Base-by-base conservation (phyloP, 176 grass and related monocot species). In the Oryza glumipatula region DNA sequence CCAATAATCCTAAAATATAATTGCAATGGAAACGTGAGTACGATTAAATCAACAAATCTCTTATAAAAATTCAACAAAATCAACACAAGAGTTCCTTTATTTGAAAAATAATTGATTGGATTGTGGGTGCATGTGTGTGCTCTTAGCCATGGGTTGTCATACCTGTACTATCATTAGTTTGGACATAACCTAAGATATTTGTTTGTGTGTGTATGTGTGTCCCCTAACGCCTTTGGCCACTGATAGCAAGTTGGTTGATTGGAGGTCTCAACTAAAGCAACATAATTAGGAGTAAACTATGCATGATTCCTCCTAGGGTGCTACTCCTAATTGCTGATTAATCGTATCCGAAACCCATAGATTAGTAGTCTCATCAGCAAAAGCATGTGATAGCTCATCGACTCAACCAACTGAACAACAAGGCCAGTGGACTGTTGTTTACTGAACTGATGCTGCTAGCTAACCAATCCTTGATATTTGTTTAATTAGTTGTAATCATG, bases 251-350 rank as follows among this genome's bases (percentile, higher is more conserved):
- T 69, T 76, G 65, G 71, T 60, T 33, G 85, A 82, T 87, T 74
- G 36, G 80, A 63, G 63, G 78, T 68, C 86, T 70, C 69, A 77
- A 72, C 65, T 30, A 77, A 77, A 82, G 48, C 72, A 77, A 30
- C 21, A 13, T 54, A 19, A 17, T 73, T 36, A 14, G 72, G 21
- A 80, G 41, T 86, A 86, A 66, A 73, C 51, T 73, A 78, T 65
- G 51, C 19, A 12, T 65, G 72, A 49, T 75, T 79, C 73, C 19
- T 51, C 85, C 79, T 82, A 71, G 39, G 48, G 24, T 32, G 43
- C 65, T 58, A 63, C 58, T 63, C 58, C 58, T 63, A 23, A 23
- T 23, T 63, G 58, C 58, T 10, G 12, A 76, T 61, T 68, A 35
- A 68, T 19, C 54, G n/a, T 58, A 58, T 9, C 32, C 71, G 76